Evolutionary conservation across 768 basidiomycete species (phyloP).

Genomic region (Suillus variegatus): DNA sequence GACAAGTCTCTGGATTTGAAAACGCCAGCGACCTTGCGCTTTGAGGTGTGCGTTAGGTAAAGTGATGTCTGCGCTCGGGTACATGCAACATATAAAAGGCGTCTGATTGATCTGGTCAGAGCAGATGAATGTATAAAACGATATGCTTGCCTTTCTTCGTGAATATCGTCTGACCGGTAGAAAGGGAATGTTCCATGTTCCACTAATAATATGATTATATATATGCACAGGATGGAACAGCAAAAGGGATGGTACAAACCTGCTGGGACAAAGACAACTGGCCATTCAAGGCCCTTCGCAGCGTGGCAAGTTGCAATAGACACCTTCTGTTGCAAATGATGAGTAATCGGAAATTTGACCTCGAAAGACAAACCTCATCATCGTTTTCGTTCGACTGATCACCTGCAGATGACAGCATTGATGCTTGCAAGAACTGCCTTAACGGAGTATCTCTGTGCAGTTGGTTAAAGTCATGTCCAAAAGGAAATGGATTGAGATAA

Average conservation of each 20-base stretch:
- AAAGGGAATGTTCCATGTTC: slow-evolving; percentile 79
- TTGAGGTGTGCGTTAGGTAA: slow-evolving; percentile 52
- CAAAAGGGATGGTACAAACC: slow-evolving; percentile 38
- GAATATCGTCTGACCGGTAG: slow-evolving; percentile 67
- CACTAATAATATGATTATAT: slow-evolving; percentile 38
- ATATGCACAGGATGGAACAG: background rate
- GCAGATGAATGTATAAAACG: background rate
- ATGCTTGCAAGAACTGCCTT: slow-evolving; percentile 72
- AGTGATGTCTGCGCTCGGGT: slow-evolving; percentile 79
- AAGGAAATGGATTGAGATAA: background rate
- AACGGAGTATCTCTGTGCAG: slow-evolving; percentile 54
- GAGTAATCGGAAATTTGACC: background rate
- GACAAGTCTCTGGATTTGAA: slow-evolving; percentile 53
- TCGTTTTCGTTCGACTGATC: slow-evolving; percentile 58
- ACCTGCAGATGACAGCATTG: slow-evolving; percentile 81
- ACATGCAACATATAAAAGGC: slow-evolving; percentile 86
- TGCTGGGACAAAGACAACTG: slow-evolving; percentile 79
- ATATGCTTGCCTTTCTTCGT: slow-evolving; percentile 72
- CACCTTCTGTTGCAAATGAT: slow-evolving; percentile 57
- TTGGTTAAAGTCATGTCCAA: background rate
- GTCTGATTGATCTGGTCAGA: slow-evolving; percentile 42
- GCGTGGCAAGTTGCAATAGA: slow-evolving; percentile 86
- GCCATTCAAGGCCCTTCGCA: slow-evolving; percentile 92
- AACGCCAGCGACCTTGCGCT: slow-evolving; percentile 58
- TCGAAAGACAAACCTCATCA: slow-evolving; percentile 39